These are phyloP conservation scores for Calonectria pteridis DNA, from an alignment of 2,329 filamentous ascomycete species.

Conservation along the genomic window DNA sequence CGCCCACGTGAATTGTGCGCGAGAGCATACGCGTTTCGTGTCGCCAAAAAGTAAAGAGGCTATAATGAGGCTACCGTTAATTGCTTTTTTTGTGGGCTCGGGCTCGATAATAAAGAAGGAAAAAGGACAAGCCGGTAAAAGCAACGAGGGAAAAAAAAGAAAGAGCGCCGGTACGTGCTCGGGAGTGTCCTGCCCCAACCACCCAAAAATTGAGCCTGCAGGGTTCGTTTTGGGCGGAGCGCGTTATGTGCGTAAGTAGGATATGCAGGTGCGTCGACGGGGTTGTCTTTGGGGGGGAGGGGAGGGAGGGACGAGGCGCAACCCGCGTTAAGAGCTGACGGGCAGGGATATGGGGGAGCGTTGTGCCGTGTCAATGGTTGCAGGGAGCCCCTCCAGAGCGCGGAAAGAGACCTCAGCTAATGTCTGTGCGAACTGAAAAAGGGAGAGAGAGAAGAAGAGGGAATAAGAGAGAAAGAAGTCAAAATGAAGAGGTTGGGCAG, in stretches of 20 bases:
- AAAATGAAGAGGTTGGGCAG: not conserved
- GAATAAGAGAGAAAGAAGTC: not conserved
- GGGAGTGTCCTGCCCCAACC: not conserved
- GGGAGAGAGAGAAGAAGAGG: slow-evolving; percentile 1
- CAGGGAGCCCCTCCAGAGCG: not conserved
- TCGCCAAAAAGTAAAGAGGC: not conserved
- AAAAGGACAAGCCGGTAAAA: not conserved
- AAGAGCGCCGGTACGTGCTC: not conserved
- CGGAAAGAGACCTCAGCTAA: not conserved
- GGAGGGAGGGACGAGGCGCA: not conserved
- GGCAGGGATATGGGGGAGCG: slow-evolving; percentile 4
- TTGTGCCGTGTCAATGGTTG: slow-evolving; percentile 4
- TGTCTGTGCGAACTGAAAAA: not conserved
- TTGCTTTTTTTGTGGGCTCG: slow-evolving; percentile 12
- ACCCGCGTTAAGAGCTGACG: slow-evolving; percentile 11
- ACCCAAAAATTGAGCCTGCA: slow-evolving; percentile 13
- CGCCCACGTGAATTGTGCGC: slow-evolving; percentile 12
- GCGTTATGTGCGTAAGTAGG: slow-evolving; percentile 8
- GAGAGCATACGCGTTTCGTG: slow-evolving; percentile 19
- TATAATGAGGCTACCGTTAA: not conserved
- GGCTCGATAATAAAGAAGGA: not conserved
- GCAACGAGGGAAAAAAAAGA: not conserved
- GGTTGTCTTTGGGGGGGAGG: too few species aligned
- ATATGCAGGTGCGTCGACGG: slow-evolving; percentile 7
- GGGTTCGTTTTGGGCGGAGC: slow-evolving; percentile 16